These are phyloP conservation scores for Pseudoturritis turrita DNA, from an alignment of 345 rosid species.

Conservation along the genomic window DNA sequence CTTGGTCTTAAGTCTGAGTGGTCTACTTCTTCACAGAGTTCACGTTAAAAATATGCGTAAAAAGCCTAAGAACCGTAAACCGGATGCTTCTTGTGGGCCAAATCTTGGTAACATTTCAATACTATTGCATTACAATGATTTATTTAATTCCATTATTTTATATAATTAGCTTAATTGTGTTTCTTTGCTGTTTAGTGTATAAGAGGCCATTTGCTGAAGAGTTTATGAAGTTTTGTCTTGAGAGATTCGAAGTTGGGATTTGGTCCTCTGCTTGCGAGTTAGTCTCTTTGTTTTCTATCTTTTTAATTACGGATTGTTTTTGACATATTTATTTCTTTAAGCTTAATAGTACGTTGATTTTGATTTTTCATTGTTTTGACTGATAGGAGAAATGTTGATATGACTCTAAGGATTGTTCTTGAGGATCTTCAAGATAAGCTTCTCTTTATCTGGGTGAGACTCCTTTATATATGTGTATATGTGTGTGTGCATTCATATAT, in stretches of 20 bases:
- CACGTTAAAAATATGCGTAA: neutral
- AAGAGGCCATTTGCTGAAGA: slow-evolving; percentile 44
- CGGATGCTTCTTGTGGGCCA: slow-evolving; percentile 33
- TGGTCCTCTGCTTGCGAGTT: slow-evolving; percentile 43
- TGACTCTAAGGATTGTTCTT: slow-evolving; percentile 23
- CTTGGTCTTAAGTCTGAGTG: slow-evolving; percentile 27
- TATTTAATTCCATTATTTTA: neutral
- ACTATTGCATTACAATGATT: neutral
- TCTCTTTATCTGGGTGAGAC: slow-evolving; percentile 37
- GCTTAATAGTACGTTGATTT: neutral
- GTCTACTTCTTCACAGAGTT: slow-evolving; percentile 35
- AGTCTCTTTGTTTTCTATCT: neutral
- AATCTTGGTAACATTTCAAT: slow-evolving; percentile 15
- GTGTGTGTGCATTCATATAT: neutral
- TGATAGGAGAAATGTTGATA: slow-evolving; percentile 9
- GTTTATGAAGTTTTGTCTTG: slow-evolving; percentile 41
- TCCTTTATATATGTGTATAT: neutral
- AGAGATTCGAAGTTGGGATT: slow-evolving; percentile 45
- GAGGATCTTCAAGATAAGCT: slow-evolving; percentile 21
- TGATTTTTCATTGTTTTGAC: neutral
- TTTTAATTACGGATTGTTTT: neutral
- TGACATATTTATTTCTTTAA: neutral
- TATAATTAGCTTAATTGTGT: neutral
- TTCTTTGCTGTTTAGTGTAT: slow-evolving; percentile 27
- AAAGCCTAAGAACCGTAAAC: neutral